Evolutionary conservation across 345 rosid genomes (phyloP), one percentile per base, ranked within the genome.

Genomic region (Pelargonium nanum): DNA sequence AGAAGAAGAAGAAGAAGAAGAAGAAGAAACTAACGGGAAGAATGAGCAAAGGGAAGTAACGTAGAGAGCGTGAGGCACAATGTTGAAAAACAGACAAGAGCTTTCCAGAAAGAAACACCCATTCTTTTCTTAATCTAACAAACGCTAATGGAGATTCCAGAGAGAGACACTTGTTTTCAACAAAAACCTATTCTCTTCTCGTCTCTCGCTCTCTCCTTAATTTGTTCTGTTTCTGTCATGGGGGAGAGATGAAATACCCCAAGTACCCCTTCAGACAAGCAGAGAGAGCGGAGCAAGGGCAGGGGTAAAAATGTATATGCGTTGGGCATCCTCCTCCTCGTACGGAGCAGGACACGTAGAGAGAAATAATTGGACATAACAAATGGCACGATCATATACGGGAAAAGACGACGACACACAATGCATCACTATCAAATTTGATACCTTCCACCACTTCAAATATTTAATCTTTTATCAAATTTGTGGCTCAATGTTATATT

Each of bases 71-170:
- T 4, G 26, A 76, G 34, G 51, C 60, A 5, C n/a, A 23, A 72
- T 19, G 50, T 26, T n/a, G 65, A 70, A 60, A 64, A 22, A 55
- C 62, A 60, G 21, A 24, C 58, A 59, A 73, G 32, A 66, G 51
- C 63, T 44, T 66, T 69, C 56, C 54, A n/a, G n/a, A n/a, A n/a
- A n/a, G 53, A 23, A 34, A 28, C 44, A 26, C 78, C 71, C 71
- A 70, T 61, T 60, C 53, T 23, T 15, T 12, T 40, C 48, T 15
- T 30, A 5, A n/a, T n/a, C n/a, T n/a, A n/a, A n/a, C n/a, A n/a
- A n/a, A n/a, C n/a, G n/a, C n/a, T n/a, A n/a, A n/a, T 30, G 6
- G 40, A 30, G 40, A 12, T 30, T 5, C 24, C 23, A 17, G 22
- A 52, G 55, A 52, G 22, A 52, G 5, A 52, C 21, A 19, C 8